Evolutionary conservation across 345 rosid species (phyloP).

Genomic region (Aurinia saxatilis): DNA sequence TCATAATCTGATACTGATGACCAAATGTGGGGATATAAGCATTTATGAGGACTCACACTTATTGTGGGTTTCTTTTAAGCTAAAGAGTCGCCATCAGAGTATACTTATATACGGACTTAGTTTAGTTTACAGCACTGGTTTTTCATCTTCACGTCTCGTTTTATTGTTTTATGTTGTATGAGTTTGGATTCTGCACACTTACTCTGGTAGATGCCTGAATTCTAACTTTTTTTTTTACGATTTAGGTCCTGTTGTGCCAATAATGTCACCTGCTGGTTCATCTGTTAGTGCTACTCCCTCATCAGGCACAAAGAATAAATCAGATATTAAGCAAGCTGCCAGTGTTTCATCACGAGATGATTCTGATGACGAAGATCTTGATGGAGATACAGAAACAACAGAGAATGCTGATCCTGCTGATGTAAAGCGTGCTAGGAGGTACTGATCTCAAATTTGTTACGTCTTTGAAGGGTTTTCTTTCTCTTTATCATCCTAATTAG

Average conservation of each 20-base stretch:
- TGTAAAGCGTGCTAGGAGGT: constrained; percentile 62
- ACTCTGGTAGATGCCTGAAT: background rate
- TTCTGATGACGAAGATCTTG: constrained; percentile 72
- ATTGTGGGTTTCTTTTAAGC: too few species aligned
- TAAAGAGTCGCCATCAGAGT: background rate
- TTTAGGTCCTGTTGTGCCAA: background rate
- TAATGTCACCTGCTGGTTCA: constrained; percentile 3
- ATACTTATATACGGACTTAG: background rate
- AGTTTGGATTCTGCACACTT: background rate
- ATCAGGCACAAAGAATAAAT: constrained; percentile 28
- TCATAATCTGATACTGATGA: too few species aligned
- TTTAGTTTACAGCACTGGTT: background rate
- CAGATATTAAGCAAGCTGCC: constrained; percentile 43
- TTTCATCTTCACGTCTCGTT: background rate
- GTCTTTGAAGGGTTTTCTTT: background rate
- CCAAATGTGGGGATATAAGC: too few species aligned
- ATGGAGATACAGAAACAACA: constrained; percentile 57
- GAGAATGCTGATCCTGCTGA: constrained; percentile 42
- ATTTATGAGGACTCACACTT: too few species aligned
- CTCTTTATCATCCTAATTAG: background rate
- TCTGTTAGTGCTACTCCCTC: constrained; percentile 6
- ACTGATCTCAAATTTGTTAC: background rate
- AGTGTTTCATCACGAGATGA: constrained; percentile 78
- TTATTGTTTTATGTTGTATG: background rate
- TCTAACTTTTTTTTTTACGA: background rate